Evolutionary conservation across 345 rosid species (phyloP).

Genomic region (Corchorus capsularis): DNA sequence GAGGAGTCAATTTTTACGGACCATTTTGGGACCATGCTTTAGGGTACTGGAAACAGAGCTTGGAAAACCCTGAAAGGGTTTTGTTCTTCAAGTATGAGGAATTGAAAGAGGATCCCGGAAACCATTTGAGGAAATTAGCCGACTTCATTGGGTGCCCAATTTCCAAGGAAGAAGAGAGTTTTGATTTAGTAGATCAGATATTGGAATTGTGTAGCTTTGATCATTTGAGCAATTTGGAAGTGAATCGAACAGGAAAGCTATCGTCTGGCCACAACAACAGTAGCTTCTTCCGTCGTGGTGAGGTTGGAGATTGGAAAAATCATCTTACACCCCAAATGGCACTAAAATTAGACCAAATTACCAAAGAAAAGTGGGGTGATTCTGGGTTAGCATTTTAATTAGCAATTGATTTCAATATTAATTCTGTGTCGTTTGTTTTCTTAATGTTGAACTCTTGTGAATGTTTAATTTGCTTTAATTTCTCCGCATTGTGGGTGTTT

Average conservation of each 20-base stretch:
- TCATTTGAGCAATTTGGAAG: conserved; percentile 48
- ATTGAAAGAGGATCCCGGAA: conserved; percentile 33
- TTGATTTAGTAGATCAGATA: conserved; percentile 39
- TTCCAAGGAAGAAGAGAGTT: conserved; percentile 38
- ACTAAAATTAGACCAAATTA: too few species aligned
- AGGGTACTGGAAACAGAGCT: conserved; percentile 53
- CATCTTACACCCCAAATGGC: too few species aligned
- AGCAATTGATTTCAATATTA: too few species aligned
- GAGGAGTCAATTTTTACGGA: conserved; percentile 48
- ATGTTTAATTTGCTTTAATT: too few species aligned
- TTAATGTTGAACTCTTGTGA: too few species aligned
- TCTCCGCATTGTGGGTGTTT: too few species aligned
- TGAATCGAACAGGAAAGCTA: conserved; percentile 42
- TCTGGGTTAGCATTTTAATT: too few species aligned
- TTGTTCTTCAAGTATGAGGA: conserved; percentile 60
- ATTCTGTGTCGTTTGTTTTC: too few species aligned
- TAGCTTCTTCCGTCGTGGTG: conserved; percentile 51
- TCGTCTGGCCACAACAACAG: conserved; percentile 30
- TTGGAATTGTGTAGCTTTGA: conserved; percentile 52
- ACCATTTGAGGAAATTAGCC: conserved; percentile 42
- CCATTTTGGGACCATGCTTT: conserved; percentile 67
- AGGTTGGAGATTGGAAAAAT: conserved; percentile 41
- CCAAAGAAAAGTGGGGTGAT: too few species aligned
- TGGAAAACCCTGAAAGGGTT: conserved; percentile 39
- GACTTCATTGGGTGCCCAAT: conserved; percentile 51